Evolutionary conservation across 768 basidiomycete species (phyloP), one percentile per base, ranked within the genome.

Genomic region (Daedaleopsis sinensis): DNA sequence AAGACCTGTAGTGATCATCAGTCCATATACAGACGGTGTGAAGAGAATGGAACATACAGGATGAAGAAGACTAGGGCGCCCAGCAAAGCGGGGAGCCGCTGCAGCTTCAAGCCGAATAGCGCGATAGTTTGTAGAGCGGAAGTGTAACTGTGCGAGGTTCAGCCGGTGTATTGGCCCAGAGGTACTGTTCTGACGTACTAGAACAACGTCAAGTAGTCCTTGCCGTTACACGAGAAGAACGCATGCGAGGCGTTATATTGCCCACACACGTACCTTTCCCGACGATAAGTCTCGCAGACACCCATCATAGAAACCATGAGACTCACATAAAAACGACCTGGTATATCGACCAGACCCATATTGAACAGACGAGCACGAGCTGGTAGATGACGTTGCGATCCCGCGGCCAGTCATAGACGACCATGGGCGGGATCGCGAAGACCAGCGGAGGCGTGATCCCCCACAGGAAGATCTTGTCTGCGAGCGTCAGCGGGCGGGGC

Each of bases 361-460:
- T 80, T 2, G 88, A 81, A 51, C 81, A 71, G 4, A 79, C 73
- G 18, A 91, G 74, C 49, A 83, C 77, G 19, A 78, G 52, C 73
- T 93, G 92, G 71, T 91, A 93, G 5, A 82, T 71, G 32, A 76
- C 72, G 15, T 78, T 77, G 19, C 82, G 79, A 62, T 87, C 83
- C 46, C 88, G 79, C 1, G 91, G 91, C 78, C 84, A 86, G 76
- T 94, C 87, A 68, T 83, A 88, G 57, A 88, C 76, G 58, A 92
- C 82, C 78, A 91, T 80, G 53, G 84, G 71, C 32, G 85, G 70
- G 38, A 92, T 74, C 1, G 88, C 89, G 21, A 92, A 71, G 32
- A 83, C 88, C 53, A 90, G 71, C 3, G 75, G 71, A 2, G 90
- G 85, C 3, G 84, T 81, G 65, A 89, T 62, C 18, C 78, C 84